A percentile compares a stretch with the other conserved stretches of the same genome.
These are phyloP conservation scores for Aeschynomene evenia DNA, from an alignment of 306 rosid species.

Conservation along the genomic window DNA sequence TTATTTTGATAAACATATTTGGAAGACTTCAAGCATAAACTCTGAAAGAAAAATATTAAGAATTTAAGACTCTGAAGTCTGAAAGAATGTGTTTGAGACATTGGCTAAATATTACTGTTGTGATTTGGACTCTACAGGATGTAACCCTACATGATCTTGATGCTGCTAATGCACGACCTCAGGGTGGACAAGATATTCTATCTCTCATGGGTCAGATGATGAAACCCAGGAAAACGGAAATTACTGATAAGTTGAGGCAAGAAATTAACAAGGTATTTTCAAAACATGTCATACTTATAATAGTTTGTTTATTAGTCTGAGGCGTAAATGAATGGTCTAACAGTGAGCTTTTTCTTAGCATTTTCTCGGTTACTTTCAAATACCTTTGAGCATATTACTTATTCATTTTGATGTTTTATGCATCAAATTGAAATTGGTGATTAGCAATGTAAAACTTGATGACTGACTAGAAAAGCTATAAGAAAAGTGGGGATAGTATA, in stretches of 20 bases:
- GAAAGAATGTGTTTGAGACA: slow-evolving; percentile 1
- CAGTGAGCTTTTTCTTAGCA: neutral
- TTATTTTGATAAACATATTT: neutral
- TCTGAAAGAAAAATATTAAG: neutral
- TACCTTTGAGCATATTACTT: neutral
- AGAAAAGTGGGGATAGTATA: neutral
- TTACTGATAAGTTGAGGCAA: slow-evolving; percentile 89
- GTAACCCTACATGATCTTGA: slow-evolving; percentile 90
- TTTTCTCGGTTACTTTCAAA: slow-evolving; percentile 14
- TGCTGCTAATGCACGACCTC: slow-evolving; percentile 91
- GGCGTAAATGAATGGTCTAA: neutral
- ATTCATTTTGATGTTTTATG: slow-evolving; percentile 1
- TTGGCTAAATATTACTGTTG: neutral
- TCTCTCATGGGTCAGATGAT: slow-evolving; percentile 99
- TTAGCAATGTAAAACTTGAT: neutral
- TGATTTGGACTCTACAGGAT: slow-evolving; percentile 53
- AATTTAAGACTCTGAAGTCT: neutral
- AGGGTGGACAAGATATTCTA: slow-evolving; percentile 95
- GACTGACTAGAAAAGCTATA: neutral
- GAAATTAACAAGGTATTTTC: slow-evolving; percentile 77
- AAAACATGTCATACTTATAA: neutral
- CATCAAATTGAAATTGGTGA: neutral
- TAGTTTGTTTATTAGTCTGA: neutral
- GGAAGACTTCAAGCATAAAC: neutral
- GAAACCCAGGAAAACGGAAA: slow-evolving; percentile 96